Base-by-base conservation (phyloP, 2,329 filamentous ascomycete species). In the Fusarium brachygibbosum region DNA sequence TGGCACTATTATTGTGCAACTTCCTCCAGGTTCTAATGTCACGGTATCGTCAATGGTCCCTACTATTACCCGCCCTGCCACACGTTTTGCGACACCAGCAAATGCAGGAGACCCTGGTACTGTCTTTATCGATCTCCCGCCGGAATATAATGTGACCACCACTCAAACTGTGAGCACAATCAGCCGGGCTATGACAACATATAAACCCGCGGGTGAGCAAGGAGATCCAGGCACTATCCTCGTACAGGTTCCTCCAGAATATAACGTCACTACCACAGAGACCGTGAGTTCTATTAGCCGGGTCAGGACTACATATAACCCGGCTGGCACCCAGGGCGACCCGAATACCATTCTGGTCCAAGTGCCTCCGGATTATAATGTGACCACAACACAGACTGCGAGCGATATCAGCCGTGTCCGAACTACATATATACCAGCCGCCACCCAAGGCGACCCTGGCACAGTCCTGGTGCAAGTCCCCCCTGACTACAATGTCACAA, bases 151-250 rank as follows among this genome's bases (percentile, higher is more conserved):
- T 12, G 53, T 66, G 9, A 66, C 62, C n/a, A n/a, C n/a, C n/a
- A n/a, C n/a, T n/a, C n/a, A n/a, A n/a, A n/a, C n/a, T n/a, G n/a
- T n/a, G n/a, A n/a, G n/a, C n/a, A n/a, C n/a, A n/a, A n/a, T n/a
- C n/a, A n/a, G n/a, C n/a, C n/a, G n/a, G n/a, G n/a, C n/a, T n/a
- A n/a, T n/a, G n/a, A n/a, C n/a, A n/a, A n/a, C n/a, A n/a, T n/a
- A n/a, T n/a, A n/a, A n/a, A n/a, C n/a, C n/a, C n/a, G n/a, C n/a
- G n/a, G n/a, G n/a, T n/a, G n/a, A n/a, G n/a, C n/a, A n/a, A n/a
- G 65, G 57, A 1, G 65, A 68, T 10, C 64, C 63, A 7, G 52
- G 58, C 5, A 68, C 64, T 6, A 31, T 68, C 13, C 31, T 63
- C 12, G 25, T 59, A 12, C 34, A 60, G 21, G 21, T 58, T 12